Evolutionary conservation across 306 rosid species (phyloP), one percentile per base, ranked within the genome.

Genomic region (Lotus japonicus): DNA sequence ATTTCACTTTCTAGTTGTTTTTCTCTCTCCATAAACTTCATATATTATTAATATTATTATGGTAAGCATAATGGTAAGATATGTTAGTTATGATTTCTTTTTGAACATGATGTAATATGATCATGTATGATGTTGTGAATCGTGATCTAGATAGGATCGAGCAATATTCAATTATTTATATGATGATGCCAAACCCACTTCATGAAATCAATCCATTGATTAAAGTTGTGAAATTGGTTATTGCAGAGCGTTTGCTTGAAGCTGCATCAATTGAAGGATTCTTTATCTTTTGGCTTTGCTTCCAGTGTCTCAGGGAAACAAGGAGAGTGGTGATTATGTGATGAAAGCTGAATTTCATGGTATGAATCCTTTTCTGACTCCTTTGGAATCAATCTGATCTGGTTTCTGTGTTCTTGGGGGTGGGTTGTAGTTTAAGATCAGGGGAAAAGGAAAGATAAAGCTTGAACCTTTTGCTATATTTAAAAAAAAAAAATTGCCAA

Each of bases 301-400:
- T 21, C 26, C 26, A 21, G 26, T 21, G 26, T 21, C 26, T 21
- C 26, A 11, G 38, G 28, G 62, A 12, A 31, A 58, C 7, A 49
- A 17, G 71, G 66, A 59, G 52, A 66, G 46, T 15, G 71, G 26
- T 66, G 57, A 43, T 66, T 53, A 75, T 66, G 60, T 48, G 21
- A 49, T 79, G 72, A 68, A 73, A 79, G 72, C 72, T 56, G 59
- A 79, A 56, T 73, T 79, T 68, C 56, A 63, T 61, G 83, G 79
- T 79, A 79, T 62, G 76, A 63, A 68, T 53, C 43, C 58, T 46
- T 68, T 73, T 79, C 79, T 73, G 10, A 52, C 35, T 44, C 39
- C 73, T 68, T 68, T 73, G 58, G 38, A 64, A 64, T 71, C 42
- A 48, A 59, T 71, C 66, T 71, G 64, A 55, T 74, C 68, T 46